These are phyloP conservation scores for Hyaloscypha hepaticicola DNA, from an alignment of 495 filamentous ascomycete genomes.

Conservation along the genomic window DNA sequence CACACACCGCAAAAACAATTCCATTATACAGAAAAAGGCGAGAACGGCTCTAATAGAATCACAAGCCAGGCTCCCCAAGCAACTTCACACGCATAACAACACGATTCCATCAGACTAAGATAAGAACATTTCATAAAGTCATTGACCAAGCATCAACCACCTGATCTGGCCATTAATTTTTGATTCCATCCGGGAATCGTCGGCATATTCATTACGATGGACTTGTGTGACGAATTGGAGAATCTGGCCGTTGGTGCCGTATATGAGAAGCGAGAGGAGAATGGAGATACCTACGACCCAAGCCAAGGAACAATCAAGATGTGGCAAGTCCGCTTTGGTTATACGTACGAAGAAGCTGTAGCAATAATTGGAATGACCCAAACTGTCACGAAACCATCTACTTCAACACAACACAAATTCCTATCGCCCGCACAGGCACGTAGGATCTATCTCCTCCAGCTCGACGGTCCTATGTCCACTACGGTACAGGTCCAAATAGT, in stretches of 20 bases:
- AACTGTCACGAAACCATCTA: slow-evolving; percentile 4
- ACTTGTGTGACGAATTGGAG: slow-evolving; percentile 31
- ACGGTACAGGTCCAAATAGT: slow-evolving; percentile 21
- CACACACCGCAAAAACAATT: not conserved
- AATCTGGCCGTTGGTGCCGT: slow-evolving; percentile 25
- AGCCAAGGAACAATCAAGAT: slow-evolving; percentile 15
- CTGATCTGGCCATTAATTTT: not conserved
- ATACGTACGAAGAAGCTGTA: slow-evolving; percentile 20
- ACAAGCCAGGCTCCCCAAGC: not conserved
- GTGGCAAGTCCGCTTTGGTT: slow-evolving; percentile 20
- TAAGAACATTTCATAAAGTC: not conserved
- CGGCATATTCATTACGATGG: slow-evolving; percentile 29
- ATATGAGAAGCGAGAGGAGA: slow-evolving; percentile 1
- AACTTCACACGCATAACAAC: not conserved
- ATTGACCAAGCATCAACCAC: not conserved
- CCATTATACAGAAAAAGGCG: not conserved
- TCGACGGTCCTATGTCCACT: slow-evolving; percentile 27
- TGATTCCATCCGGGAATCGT: not conserved
- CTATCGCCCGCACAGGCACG: slow-evolving; percentile 21
- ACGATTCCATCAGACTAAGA: not conserved
- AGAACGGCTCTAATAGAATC: slow-evolving; percentile 1
- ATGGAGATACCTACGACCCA: not conserved
- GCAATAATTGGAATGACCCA: slow-evolving; percentile 16
- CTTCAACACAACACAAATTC: slow-evolving; percentile 7
- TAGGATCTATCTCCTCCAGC: slow-evolving; percentile 33